Conservation (phyloP, 805 yeast genomes). For the Candida maesae region DNA sequence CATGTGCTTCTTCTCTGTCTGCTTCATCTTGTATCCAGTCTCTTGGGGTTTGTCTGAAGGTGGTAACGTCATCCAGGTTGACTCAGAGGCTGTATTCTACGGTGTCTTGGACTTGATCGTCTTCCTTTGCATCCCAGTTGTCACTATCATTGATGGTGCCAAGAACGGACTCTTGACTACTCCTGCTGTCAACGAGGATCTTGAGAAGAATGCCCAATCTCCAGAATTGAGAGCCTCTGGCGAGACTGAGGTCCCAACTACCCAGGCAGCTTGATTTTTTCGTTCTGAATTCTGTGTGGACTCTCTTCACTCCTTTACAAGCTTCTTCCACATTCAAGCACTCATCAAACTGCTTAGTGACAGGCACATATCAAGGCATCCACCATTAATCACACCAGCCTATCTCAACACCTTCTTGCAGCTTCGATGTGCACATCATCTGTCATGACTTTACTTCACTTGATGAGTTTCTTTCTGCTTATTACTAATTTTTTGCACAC, state of each 20-base stretch:
- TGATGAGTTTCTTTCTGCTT: too few relatives aligned
- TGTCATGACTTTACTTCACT: too few relatives aligned
- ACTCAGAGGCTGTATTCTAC: conserved; percentile 50
- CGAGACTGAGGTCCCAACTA: conserved; percentile 29
- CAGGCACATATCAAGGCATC: too few relatives aligned
- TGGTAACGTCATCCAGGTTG: conserved; percentile 52
- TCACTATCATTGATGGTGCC: conserved; percentile 21
- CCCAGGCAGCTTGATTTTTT: background rate
- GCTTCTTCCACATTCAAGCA: too few relatives aligned
- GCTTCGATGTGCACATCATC: too few relatives aligned
- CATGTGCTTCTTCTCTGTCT: conserved; percentile 29
- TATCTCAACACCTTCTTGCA: too few relatives aligned
- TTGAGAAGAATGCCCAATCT: conserved; percentile 17
- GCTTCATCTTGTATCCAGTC: conserved; percentile 43
- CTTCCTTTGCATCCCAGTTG: conserved; percentile 40
- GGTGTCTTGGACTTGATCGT: conserved; percentile 47
- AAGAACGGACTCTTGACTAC: conserved; percentile 19
- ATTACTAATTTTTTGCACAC: too few relatives aligned
- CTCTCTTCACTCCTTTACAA: too few relatives aligned
- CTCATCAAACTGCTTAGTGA: too few relatives aligned
- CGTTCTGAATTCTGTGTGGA: too few relatives aligned
- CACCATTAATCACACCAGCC: too few relatives aligned
- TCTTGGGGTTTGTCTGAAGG: conserved; percentile 53
- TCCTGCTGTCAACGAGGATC: conserved; percentile 11
- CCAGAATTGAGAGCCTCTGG: conserved; percentile 31